phyloP scores from a whole-genome alignment of 768 basidiomycete species.

The Lactarius trivialis region DNA sequence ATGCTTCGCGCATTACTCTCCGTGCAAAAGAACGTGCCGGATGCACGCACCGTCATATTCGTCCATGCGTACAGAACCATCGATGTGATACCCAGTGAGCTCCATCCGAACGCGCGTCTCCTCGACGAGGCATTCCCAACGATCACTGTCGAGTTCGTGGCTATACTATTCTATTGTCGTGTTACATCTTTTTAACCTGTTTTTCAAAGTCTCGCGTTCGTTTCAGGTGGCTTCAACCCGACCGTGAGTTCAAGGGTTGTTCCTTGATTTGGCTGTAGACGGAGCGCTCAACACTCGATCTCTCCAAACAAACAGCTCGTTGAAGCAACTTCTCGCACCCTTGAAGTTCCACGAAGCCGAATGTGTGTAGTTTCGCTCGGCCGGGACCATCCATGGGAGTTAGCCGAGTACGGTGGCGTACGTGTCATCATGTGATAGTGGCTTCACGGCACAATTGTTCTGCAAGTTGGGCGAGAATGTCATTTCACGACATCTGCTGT shows the following conservation, averaged over 20 bases:
- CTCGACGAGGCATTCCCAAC: constrained; percentile 24
- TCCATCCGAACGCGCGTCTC: constrained; percentile 22
- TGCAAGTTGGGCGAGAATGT: not conserved
- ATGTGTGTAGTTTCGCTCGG: constrained; percentile 22
- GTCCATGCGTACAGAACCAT: constrained; percentile 21
- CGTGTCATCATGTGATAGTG: constrained; percentile 18
- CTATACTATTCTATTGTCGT: not conserved
- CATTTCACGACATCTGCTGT: not conserved
- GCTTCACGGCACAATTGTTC: not conserved
- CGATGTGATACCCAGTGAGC: constrained; percentile 20
- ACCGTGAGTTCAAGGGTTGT: constrained; percentile 2
- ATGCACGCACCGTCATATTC: constrained; percentile 20
- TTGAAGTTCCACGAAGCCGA: constrained; percentile 16
- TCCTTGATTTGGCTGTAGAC: not conserved
- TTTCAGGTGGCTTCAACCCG: constrained; percentile 13
- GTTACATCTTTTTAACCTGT: not conserved
- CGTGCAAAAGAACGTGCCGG: constrained; percentile 19
- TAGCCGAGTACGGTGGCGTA: constrained; percentile 18
- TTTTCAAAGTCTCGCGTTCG: constrained; percentile 18
- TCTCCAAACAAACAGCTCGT: constrained; percentile 7
- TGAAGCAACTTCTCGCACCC: constrained; percentile 15
- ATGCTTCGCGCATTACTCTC: constrained; percentile 22
- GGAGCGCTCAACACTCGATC: not conserved
- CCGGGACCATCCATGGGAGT: constrained; percentile 17
- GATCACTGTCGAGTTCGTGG: constrained; percentile 20